Evolutionary conservation across 2,329 filamentous ascomycete genomes (phyloP).

Genomic region (Ceratocystis ficicola): DNA sequence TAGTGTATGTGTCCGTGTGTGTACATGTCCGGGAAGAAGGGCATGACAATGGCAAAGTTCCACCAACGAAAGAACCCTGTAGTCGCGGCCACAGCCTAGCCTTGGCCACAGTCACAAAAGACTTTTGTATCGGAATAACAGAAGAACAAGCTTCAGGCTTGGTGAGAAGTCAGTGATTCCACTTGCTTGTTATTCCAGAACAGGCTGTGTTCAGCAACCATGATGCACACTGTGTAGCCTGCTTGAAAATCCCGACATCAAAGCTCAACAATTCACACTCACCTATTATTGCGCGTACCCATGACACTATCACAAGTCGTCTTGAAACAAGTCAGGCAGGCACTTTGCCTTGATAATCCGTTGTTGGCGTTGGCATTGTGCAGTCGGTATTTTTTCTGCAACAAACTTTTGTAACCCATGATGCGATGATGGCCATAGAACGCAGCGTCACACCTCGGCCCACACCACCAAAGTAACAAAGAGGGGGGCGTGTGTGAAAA

Average conservation of each 20-base stretch:
- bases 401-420: not conserved
- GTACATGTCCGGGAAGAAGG: not conserved
- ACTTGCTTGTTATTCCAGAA: not conserved
- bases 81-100: no score
- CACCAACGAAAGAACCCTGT: not conserved
- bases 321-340: no score
- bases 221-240: not conserved
- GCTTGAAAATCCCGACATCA: not conserved
- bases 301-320: no score
- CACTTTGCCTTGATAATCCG: no score
- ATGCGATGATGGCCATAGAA: not conserved
- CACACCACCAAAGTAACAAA: not conserved
- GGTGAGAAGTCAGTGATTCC: not conserved
- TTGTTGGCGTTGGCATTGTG: no score
- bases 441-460: not conserved
- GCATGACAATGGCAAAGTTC: conserved; percentile 3
- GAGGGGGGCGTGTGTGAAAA: not conserved
- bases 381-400: no score
- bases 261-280: not conserved
- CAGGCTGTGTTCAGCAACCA: not conserved
- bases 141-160: not conserved
- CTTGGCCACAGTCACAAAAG: not conserved
- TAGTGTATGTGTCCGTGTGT: not conserved
- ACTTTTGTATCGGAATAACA: not conserved
- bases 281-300: not conserved